phyloP scores from a whole-genome alignment of 176 grass and related monocot genomes.

The Ampelocalamus luodianensis region DNA sequence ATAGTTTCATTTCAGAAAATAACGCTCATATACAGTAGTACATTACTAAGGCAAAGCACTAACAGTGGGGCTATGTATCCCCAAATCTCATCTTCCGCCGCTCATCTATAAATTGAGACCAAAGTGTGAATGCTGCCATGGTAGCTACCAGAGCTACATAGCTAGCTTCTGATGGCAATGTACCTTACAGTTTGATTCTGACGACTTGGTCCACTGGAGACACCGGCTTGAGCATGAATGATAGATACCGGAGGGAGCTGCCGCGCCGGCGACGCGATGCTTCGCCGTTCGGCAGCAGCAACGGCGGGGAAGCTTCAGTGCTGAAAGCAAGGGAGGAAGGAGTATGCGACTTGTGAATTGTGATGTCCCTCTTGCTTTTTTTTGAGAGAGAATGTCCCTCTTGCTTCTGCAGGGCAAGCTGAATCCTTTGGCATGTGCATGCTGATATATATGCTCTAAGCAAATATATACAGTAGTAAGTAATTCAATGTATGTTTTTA shows the following conservation, averaged over 20 bases:
- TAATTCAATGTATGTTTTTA: not conserved
- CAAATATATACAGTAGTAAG: not conserved
- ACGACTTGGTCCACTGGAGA: not conserved
- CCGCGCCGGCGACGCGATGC: not conserved
- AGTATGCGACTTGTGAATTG: not conserved
- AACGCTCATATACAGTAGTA: not conserved
- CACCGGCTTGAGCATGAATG: not conserved
- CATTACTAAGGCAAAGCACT: not conserved
- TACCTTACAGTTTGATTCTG: not conserved
- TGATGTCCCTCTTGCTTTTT: not conserved
- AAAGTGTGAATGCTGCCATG: not conserved
- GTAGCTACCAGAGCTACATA: not conserved
- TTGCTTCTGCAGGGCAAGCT: constrained; percentile 43
- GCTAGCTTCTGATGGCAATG: not conserved
- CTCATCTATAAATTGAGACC: constrained; percentile 19
- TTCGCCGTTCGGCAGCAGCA: not conserved
- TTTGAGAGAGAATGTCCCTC: not conserved
- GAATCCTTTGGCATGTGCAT: constrained; percentile 44
- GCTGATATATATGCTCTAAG: not conserved
- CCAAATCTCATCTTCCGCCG: not conserved
- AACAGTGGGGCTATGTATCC: not conserved
- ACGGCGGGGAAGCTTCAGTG: not conserved
- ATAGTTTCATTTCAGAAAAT: constrained; percentile 3
- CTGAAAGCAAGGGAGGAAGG: not conserved
- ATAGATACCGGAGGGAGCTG: not conserved